Percentiles rank a stretch among this genome's conserved stretches.
Conservation (phyloP, 176 grass and related monocot species). For the Echinochloa phyllopogon region DNA sequence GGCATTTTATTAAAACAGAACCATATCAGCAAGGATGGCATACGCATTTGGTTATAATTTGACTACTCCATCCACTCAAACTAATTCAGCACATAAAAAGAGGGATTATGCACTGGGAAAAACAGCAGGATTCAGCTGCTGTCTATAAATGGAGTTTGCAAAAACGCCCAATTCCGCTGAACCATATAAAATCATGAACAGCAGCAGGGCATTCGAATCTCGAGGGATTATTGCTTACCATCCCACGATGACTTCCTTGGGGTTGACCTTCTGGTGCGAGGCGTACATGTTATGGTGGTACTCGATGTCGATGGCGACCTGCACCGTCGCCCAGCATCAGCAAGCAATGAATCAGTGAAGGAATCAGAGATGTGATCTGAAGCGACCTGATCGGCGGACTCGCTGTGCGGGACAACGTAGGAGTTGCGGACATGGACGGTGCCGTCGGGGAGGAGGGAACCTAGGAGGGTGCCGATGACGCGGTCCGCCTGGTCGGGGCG, state of each 20-base stretch:
- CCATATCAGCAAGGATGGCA: neutral
- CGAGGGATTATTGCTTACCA: constrained; percentile 52
- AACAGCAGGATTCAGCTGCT: neutral
- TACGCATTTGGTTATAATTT: neutral
- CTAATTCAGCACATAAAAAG: neutral
- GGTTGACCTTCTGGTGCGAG: constrained; percentile 91
- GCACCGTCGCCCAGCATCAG: neutral
- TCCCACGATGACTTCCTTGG: constrained; percentile 92
- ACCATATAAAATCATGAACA: neutral
- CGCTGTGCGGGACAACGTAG: constrained; percentile 90
- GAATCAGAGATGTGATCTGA: neutral
- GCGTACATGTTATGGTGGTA: constrained; percentile 94
- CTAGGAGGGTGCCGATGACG: constrained; percentile 96
- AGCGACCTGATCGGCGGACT: constrained; percentile 91
- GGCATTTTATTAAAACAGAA: neutral
- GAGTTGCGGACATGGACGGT: constrained; percentile 91
- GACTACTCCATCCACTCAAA: neutral
- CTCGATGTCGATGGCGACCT: constrained; percentile 96
- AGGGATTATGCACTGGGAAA: neutral
- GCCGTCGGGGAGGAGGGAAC: constrained; percentile 82
- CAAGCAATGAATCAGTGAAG: neutral
- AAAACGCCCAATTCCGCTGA: neutral
- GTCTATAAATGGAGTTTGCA: neutral
- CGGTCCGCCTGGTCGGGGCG: constrained; percentile 91
- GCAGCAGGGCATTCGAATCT: neutral